Evolutionary conservation across 352 stramenopile genomes (phyloP).

Genomic region (Peronospora farinosa): DNA sequence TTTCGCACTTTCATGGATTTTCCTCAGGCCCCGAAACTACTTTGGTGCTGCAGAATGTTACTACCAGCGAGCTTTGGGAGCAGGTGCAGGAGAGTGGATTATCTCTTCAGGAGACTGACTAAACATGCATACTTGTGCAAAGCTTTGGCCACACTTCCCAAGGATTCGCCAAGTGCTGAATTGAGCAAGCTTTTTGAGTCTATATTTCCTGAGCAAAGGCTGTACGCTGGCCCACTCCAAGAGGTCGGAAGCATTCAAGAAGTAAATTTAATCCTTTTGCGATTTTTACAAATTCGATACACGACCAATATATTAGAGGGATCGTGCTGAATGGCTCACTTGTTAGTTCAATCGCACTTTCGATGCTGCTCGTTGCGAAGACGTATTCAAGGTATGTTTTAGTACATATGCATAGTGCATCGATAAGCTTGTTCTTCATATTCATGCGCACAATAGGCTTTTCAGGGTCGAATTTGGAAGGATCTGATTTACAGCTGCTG

Average conservation of each 20-base stretch:
- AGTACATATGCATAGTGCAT: background rate
- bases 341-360: slow-evolving; percentile 62
- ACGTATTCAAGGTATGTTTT: slow-evolving; percentile 51
- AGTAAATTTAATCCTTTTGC: slow-evolving; percentile 56
- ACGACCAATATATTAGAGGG: slow-evolving; percentile 60
- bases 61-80: slow-evolving; percentile 55
- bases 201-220: slow-evolving; percentile 52
- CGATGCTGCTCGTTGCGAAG: slow-evolving; percentile 65
- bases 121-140: slow-evolving; percentile 59
- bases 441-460: slow-evolving; percentile 34
- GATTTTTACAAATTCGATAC: slow-evolving; percentile 50
- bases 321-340: slow-evolving; percentile 70
- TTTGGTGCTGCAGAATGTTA: slow-evolving; percentile 68
- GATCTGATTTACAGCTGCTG: slow-evolving; percentile 78
- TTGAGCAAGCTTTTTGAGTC: slow-evolving; percentile 43
- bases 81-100: slow-evolving; percentile 45
- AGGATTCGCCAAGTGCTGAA: slow-evolving; percentile 11
- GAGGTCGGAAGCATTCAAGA: slow-evolving; percentile 42
- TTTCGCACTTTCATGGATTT: slow-evolving; percentile 33
- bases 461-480: slow-evolving; percentile 62
- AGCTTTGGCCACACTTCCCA: slow-evolving; percentile 31
- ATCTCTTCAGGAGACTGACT: slow-evolving; percentile 45
- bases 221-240: slow-evolving; percentile 40
- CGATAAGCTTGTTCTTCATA: background rate
- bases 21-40: slow-evolving; percentile 59